These are phyloP conservation scores for Boletales sp. DNA, from an alignment of 768 basidiomycete species.

Conservation along the genomic window DNA sequence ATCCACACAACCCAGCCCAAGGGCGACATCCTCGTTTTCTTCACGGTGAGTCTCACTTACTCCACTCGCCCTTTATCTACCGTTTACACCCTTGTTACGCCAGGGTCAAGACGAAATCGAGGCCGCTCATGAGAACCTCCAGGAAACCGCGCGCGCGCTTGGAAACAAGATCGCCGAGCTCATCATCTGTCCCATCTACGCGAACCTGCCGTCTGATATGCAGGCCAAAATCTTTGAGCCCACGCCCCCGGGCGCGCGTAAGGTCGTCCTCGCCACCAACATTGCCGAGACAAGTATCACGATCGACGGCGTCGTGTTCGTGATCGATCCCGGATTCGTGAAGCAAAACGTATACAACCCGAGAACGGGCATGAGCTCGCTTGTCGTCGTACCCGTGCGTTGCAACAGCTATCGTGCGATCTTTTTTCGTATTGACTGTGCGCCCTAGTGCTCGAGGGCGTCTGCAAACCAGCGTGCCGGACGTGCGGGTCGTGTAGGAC, in stretches of 20 bases:
- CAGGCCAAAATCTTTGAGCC: slow-evolving; percentile 99
- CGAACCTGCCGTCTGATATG: slow-evolving; percentile 99
- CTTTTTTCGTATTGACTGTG: neutral
- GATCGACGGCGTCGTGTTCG: slow-evolving; percentile 98
- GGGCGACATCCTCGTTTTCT: slow-evolving; percentile 95
- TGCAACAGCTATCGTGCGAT: neutral
- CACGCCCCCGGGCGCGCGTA: slow-evolving; percentile 92
- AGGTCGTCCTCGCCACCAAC: slow-evolving; percentile 97
- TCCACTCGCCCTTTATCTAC: neutral
- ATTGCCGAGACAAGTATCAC: slow-evolving; percentile 99
- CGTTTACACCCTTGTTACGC: slow-evolving; percentile 4
- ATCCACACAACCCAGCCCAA: slow-evolving; percentile 98
- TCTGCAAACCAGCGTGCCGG: slow-evolving; percentile 98
- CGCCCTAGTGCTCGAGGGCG: slow-evolving; percentile 82
- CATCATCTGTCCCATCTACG: slow-evolving; percentile 96
- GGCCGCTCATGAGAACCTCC: slow-evolving; percentile 91
- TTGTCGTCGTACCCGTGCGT: slow-evolving; percentile 91
- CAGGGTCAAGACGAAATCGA: slow-evolving; percentile 99
- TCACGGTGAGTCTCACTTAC: slow-evolving; percentile 60
- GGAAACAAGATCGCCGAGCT: slow-evolving; percentile 96
- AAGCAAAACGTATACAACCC: slow-evolving; percentile 99
- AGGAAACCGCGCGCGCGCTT: slow-evolving; percentile 90
- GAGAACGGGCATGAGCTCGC: slow-evolving; percentile 95
- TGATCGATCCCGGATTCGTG: slow-evolving; percentile 98
- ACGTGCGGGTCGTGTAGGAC: slow-evolving; percentile 95